Evolutionary conservation across 2,329 filamentous ascomycete species (phyloP), one percentile per base, ranked within the genome.

Genomic region (Chaetomium sp.): DNA sequence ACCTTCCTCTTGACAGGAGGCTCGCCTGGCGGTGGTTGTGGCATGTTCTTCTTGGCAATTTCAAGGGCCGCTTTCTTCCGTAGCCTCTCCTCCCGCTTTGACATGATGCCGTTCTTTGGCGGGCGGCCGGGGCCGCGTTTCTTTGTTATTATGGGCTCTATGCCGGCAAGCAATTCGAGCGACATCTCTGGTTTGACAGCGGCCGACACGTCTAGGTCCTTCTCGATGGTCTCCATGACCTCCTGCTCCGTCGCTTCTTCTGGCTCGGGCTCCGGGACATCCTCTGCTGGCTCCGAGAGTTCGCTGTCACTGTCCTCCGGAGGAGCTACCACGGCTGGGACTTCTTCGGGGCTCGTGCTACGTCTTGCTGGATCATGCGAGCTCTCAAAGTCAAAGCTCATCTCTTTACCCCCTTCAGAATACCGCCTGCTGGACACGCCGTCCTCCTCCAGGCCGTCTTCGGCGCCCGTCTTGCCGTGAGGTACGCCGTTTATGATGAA

Each of bases 101-200:
- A 93, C 86, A 93, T 91, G 73, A 92, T 84, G 31, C 91, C 91
- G 72, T 93, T 90, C 78, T 93, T 93, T 0, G 91, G 91, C 23
- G 91, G 91, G 60, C 91, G 81, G n/a, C 91, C 91, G 10, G 91
- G 91, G 16, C 91, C 91, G 70, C 90, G 87, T 68, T 90, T 88
- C 76, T 86, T 88, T 76, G 86, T 90, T 33, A 80, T 71, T 31
- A 80, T 71, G 25, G 77, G 69, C 6, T 76, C 76, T 5, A 75
- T 67, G n/a, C 74, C 58, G 31, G 66, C 60, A 4, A 67, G 72
- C 19, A 72, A 65, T 35, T 73, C 71, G 1, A 70, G 71, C 42
- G 70, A 71, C 21, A 67, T 65, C 45, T 73, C 72, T 4, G 67
- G 56, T 45, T 72, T 70, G 66, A 69, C 65, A 12, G 62, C 12